Base-by-base conservation (phyloP, 495 filamentous ascomycete genomes). In the Mytilinidion resinicola region DNA sequence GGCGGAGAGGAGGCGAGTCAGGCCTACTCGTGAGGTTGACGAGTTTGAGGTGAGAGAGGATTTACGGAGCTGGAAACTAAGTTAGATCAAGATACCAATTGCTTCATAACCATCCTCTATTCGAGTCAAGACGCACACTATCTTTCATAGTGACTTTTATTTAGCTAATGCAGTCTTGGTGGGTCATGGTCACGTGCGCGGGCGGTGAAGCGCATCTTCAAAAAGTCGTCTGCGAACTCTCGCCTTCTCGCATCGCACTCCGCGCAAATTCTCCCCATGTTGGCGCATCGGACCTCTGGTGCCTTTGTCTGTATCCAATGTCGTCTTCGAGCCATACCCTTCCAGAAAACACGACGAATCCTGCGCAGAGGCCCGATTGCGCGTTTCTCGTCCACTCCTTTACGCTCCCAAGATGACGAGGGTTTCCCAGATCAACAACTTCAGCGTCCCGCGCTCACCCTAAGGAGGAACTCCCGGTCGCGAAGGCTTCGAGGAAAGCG, bases 1-100 rank as follows among this genome's bases (percentile, higher is more conserved):
- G 37, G 59, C 58, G 20, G 65, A 68, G 37, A 53, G 57, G 53
- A 61, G 51, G 21, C 46, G 61, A 17, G 36, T 50, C 20, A 70
- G 58, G 59, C 46, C 43, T n/a, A 33, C 50, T 21, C 59, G 65
- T 25, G 74, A 76, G 57, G 64, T 76, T 4, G 67, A 74, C 42
- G 74, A 77, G 50, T 66, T 75, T 17, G 69, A 70, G 19, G 51
- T 73, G 3, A 63, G 74, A 42, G 73, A 77, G 30, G 74, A 77
- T 56, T 53, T 77, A 63, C 60, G 69, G 19, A 74, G 74, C 57
- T 77, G 74, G 74, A 56, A 35, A 41, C 50, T 73, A 38, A 12
- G 34, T 38, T 62, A 59, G 42, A 33, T 8, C 14, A 14, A 3
- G 2, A 43, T 14, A 19, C 41, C 17, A 19, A n/a, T 14, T 9